Percentiles rank a stretch among this genome's conserved stretches.
Conservation (phyloP, 1,139 yeast species). For the Candida gigantensis region DNA sequence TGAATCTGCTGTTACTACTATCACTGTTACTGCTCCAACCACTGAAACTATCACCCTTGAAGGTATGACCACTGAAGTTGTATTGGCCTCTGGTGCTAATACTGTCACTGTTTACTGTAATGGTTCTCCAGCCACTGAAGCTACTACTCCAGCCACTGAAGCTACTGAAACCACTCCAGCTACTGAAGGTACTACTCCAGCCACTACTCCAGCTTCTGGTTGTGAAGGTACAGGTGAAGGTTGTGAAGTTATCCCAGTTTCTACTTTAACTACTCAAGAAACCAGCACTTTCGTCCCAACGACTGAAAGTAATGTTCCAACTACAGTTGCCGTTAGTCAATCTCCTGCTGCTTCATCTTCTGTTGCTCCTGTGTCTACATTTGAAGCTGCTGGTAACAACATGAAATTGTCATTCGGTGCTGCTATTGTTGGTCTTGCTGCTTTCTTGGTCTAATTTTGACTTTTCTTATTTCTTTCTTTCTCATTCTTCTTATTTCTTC, state of each 20-base stretch:
- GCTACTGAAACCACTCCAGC: background rate
- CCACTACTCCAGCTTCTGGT: background rate
- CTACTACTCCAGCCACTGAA: no score
- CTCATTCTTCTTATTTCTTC: background rate
- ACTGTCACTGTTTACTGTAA: no score
- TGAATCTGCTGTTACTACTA: background rate
- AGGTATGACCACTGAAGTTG: no score
- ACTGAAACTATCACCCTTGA: no score
- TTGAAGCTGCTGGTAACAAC: conserved; percentile 3
- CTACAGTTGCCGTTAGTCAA: conserved; percentile 1
- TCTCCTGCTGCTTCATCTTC: background rate
- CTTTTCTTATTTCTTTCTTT: background rate
- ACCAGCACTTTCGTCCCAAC: conserved; percentile 18
- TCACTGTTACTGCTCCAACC: background rate
- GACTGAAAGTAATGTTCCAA: no score
- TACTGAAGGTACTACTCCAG: background rate
- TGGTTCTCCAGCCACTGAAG: no score
- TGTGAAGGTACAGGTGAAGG: no score
- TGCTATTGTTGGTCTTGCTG: conserved; percentile 12
- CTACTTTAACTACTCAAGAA: conserved; percentile 27
- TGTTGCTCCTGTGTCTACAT: background rate
- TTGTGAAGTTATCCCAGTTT: conserved; percentile 37
- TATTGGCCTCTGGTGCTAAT: no score
- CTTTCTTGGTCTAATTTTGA: conserved; percentile 9
- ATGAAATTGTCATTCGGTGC: conserved; percentile 11